These are phyloP conservation scores for Anthracocystis walkeri DNA, from an alignment of 1,284 basidiomycete genomes.

Conservation along the genomic window DNA sequence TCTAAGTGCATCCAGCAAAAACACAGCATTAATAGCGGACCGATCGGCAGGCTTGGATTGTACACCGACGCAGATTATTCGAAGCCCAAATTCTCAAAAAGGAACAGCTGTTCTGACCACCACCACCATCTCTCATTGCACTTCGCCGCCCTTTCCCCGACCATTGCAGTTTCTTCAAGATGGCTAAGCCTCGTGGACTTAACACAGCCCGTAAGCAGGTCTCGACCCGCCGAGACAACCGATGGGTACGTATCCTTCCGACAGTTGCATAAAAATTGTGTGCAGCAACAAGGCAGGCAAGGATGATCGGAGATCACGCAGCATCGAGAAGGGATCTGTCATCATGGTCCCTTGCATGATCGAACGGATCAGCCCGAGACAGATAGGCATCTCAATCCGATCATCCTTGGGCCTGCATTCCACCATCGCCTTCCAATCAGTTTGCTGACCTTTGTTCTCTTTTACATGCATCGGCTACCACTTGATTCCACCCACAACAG, in stretches of 20 bases:
- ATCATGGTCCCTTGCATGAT: not conserved
- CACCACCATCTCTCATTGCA: slow-evolving; percentile 10
- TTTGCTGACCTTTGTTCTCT: slow-evolving; percentile 20
- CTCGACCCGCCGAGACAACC: slow-evolving; percentile 92
- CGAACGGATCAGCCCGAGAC: not conserved
- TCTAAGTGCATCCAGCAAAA: too few relatives aligned
- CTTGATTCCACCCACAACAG: slow-evolving; percentile 71
- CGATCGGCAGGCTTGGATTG: slow-evolving; percentile 10
- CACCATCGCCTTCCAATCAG: not conserved
- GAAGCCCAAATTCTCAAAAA: not conserved
- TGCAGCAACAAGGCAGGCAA: slow-evolving; percentile 6
- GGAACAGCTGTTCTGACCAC: slow-evolving; percentile 19
- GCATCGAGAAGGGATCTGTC: not conserved
- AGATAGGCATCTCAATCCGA: not conserved
- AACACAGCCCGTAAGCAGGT: slow-evolving; percentile 99
- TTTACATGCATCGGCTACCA: not conserved
- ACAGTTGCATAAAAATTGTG: not conserved
- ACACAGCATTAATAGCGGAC: not conserved
- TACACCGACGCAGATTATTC: slow-evolving; percentile 10
- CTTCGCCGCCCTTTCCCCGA: slow-evolving; percentile 1
- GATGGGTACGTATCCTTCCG: slow-evolving; percentile 76
- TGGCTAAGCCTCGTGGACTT: slow-evolving; percentile 90
- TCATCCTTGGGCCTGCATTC: not conserved
- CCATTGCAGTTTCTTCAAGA: slow-evolving; percentile 54
- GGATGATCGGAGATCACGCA: not conserved